Evolutionary conservation across 495 filamentous ascomycete species (phyloP).

Genomic region (Daldinia loculata): DNA sequence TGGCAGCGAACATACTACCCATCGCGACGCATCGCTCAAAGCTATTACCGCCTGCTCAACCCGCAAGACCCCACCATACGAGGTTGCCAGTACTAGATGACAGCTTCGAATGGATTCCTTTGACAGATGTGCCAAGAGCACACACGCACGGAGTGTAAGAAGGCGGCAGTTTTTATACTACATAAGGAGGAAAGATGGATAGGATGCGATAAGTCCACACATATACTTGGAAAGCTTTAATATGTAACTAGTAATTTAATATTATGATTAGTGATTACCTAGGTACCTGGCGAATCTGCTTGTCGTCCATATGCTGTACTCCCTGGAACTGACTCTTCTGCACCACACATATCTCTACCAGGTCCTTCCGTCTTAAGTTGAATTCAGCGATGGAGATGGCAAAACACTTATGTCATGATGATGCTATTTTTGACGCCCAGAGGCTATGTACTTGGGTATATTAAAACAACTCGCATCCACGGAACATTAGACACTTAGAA

Average conservation of each 20-base stretch:
- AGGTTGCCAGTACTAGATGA: background rate
- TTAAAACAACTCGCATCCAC: background rate
- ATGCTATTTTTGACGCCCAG: background rate
- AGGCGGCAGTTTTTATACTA: background rate
- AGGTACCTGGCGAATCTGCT: too few relatives aligned
- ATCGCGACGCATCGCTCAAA: background rate
- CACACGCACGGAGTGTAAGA: background rate
- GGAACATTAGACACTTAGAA: background rate
- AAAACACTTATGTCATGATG: background rate
- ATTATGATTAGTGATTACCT: too few relatives aligned
- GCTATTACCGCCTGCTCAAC: background rate
- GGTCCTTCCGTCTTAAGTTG: background rate
- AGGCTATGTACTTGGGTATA: background rate
- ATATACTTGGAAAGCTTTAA: too few relatives aligned
- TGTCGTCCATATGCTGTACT: too few relatives aligned
- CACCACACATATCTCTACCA: background rate
- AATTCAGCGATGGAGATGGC: background rate
- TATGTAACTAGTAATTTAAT: too few relatives aligned
- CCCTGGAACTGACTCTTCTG: too few relatives aligned
- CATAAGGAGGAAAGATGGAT: background rate
- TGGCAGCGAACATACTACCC: background rate
- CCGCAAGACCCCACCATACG: background rate
- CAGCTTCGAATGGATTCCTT: background rate
- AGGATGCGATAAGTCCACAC: background rate
- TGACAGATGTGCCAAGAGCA: background rate